phyloP scores from a whole-genome alignment of 352 stramenopile species.

The Peronospora tabacina region DNA sequence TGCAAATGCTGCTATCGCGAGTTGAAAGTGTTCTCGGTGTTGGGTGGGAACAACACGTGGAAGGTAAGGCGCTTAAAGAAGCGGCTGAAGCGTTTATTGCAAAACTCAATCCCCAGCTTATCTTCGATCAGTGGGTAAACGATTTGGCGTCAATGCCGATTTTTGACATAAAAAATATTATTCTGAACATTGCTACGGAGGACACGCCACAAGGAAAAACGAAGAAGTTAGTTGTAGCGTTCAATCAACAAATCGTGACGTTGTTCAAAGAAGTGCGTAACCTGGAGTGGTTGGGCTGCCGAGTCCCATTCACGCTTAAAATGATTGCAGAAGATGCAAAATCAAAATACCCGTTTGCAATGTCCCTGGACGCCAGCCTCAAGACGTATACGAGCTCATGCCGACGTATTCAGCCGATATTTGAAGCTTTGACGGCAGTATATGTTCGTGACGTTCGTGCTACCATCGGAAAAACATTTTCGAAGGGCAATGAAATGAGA shows the following conservation, averaged over 20 bases:
- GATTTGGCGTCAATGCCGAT: slow-evolving; percentile 86
- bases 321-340: slow-evolving; percentile 96
- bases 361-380: slow-evolving; percentile 94
- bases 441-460: slow-evolving; percentile 80
- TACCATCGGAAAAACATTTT: slow-evolving; percentile 85
- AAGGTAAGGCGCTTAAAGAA: slow-evolving; percentile 94
- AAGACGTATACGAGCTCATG: slow-evolving; percentile 88
- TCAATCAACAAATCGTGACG: slow-evolving; percentile 96
- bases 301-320: slow-evolving; percentile 92
- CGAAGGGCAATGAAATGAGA: slow-evolving; percentile 83
- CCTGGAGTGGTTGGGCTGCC: slow-evolving; percentile 96
- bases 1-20: slow-evolving; percentile 93
- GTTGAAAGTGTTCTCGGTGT: slow-evolving; percentile 95
- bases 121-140: slow-evolving; percentile 94
- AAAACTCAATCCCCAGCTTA: slow-evolving; percentile 84
- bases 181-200: slow-evolving; percentile 85
- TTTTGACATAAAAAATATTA: slow-evolving; percentile 89
- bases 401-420: slow-evolving; percentile 74
- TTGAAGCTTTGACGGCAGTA: slow-evolving; percentile 61
- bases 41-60: slow-evolving; percentile 95
- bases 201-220: slow-evolving; percentile 58
- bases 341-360: slow-evolving; percentile 94
- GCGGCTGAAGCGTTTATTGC: slow-evolving; percentile 79
- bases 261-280: slow-evolving; percentile 99
- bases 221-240: slow-evolving; percentile 84